A percentile compares a stretch with the other conserved stretches of the same genome.
These are phyloP conservation scores for Xylaria curta DNA, from an alignment of 495 filamentous ascomycete species.

Conservation along the genomic window DNA sequence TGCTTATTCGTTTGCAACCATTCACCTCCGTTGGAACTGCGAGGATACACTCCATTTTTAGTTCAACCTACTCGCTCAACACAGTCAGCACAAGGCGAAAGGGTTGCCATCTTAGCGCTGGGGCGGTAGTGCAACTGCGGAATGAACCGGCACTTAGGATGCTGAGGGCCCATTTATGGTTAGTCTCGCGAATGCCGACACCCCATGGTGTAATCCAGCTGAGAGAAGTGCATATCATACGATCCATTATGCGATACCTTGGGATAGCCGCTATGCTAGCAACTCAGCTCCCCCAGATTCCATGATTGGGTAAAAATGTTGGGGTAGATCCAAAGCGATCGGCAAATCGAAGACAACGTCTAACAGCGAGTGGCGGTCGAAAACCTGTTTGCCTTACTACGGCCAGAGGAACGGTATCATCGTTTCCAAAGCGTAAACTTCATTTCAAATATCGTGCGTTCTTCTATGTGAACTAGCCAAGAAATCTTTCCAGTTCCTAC, in stretches of 20 bases:
- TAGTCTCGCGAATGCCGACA: neutral
- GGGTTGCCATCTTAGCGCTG: neutral
- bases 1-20: neutral
- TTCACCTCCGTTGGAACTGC: neutral
- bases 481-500: neutral
- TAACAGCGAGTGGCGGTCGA: neutral
- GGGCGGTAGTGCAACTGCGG: neutral
- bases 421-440: conserved; percentile 15
- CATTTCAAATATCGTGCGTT: conserved; percentile 11
- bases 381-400: conserved; percentile 7
- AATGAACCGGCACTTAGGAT: neutral
- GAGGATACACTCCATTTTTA: neutral
- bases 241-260: neutral
- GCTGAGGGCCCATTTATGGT: neutral
- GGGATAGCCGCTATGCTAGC: neutral
- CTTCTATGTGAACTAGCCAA: neutral
- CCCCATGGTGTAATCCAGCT: neutral
- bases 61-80: neutral
- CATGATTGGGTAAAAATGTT: neutral
- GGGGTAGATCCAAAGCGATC: neutral
- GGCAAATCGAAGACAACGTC: neutral
- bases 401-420: neutral
- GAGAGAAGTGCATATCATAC: neutral
- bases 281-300: neutral
- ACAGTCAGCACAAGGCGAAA: neutral